Conservation (phyloP, 768 basidiomycete genomes). For the Phanerochaete sordida region DNA sequence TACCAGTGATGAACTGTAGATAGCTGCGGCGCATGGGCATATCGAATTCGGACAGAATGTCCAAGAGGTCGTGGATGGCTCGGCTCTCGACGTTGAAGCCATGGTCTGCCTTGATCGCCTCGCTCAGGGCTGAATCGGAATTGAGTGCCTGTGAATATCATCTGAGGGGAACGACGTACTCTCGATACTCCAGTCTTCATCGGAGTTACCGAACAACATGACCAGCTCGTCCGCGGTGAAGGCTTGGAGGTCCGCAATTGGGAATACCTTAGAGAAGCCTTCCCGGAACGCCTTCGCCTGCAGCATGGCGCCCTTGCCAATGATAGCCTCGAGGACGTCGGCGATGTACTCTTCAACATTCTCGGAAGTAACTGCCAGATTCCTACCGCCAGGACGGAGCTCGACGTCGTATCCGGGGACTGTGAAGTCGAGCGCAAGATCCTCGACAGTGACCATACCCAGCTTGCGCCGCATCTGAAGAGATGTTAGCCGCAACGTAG, state of each 20-base stretch:
- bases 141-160: conserved; percentile 10
- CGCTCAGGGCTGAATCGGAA: conserved; percentile 62
- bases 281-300: conserved; percentile 92
- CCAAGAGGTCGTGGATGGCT: conserved; percentile 83
- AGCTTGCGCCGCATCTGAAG: conserved; percentile 24
- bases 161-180: conserved; percentile 49
- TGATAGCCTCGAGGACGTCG: conserved; percentile 84
- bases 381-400: conserved; percentile 77
- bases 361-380: conserved; percentile 76
- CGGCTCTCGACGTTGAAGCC: conserved; percentile 96
- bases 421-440: conserved; percentile 94
- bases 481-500: not conserved
- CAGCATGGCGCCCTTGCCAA: conserved; percentile 71
- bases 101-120: conserved; percentile 94
- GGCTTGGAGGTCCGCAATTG: conserved; percentile 82
- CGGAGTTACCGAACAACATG: conserved; percentile 91
- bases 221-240: conserved; percentile 96
- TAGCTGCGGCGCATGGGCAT: conserved; percentile 73
- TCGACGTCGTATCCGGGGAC: conserved; percentile 95
- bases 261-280: conserved; percentile 96
- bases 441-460: conserved; percentile 65
- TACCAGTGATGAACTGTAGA: conserved; percentile 96
- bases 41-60: conserved; percentile 83
- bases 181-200: conserved; percentile 96
- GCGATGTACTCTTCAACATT: conserved; percentile 89